A percentile compares a stretch with the other conserved stretches of the same genome.
phyloP scores from a whole-genome alignment of 768 basidiomycete genomes.

The Amanita inopinata region DNA sequence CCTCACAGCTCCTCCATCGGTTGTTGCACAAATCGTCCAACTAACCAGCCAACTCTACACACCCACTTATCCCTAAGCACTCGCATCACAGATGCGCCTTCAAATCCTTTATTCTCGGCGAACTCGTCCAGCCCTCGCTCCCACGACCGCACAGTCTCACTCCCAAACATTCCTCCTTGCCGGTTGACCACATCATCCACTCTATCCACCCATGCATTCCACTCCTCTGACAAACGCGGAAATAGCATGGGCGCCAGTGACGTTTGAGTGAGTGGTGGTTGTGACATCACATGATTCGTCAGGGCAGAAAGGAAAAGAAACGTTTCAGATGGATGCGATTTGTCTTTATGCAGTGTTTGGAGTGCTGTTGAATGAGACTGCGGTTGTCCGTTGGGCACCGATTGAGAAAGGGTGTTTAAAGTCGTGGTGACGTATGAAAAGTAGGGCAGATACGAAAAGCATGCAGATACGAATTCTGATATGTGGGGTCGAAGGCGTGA shows the following conservation, averaged over 20 bases:
- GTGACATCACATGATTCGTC: slow-evolving; percentile 56
- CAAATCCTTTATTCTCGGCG: slow-evolving; percentile 38
- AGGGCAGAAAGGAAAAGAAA: slow-evolving; percentile 62
- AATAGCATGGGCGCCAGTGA: slow-evolving; percentile 48
- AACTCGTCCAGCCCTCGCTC: slow-evolving; percentile 59
- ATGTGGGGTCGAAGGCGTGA: slow-evolving; percentile 70
- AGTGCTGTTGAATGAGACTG: slow-evolving; percentile 33
- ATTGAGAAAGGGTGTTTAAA: slow-evolving; percentile 16
- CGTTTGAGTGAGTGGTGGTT: slow-evolving; percentile 57
- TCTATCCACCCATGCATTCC: slow-evolving; percentile 67
- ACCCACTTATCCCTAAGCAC: slow-evolving; percentile 55
- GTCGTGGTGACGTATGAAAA: slow-evolving; percentile 51
- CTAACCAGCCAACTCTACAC: slow-evolving; percentile 68
- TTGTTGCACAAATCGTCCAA: slow-evolving; percentile 35
- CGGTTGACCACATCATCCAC: slow-evolving; percentile 64
- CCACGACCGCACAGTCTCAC: slow-evolving; percentile 61
- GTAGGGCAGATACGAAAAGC: slow-evolving; percentile 77
- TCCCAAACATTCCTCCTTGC: slow-evolving; percentile 72
- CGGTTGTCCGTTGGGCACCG: slow-evolving; percentile 18
- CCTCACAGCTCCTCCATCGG: slow-evolving; percentile 34
- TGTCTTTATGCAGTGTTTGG: slow-evolving; percentile 50
- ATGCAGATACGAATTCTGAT: slow-evolving; percentile 66
- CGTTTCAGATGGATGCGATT: slow-evolving; percentile 64
- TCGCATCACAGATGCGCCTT: slow-evolving; percentile 28
- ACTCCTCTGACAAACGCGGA: slow-evolving; percentile 61